phyloP scores from a whole-genome alignment of 2,329 filamentous ascomycete species.

The Penicillium brevicompactum region DNA sequence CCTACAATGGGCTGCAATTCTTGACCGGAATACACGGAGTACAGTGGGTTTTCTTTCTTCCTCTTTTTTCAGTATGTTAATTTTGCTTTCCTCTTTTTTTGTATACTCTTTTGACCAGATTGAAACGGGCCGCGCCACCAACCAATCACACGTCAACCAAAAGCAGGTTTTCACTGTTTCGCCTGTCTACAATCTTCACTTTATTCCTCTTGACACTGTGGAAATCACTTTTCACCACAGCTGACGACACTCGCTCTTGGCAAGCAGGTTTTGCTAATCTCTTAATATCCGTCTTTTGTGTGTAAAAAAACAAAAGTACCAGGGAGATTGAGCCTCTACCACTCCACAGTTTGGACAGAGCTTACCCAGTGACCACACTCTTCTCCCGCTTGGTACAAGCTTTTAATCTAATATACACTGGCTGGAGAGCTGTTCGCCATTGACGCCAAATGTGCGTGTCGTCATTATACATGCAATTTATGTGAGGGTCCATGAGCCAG shows the following conservation, averaged over 20 bases:
- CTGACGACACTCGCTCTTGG: slow-evolving; percentile 1
- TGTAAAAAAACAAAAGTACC: not conserved
- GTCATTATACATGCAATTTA: not conserved
- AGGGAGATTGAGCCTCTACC: not conserved
- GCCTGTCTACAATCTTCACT: not conserved
- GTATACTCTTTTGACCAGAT: not conserved
- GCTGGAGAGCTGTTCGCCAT: no score
- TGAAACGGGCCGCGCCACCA: slow-evolving; percentile 21
- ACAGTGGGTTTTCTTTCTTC: not conserved
- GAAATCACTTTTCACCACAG: not conserved
- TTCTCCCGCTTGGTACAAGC: no score
- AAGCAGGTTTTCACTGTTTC: slow-evolving; percentile 26
- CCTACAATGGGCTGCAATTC: no score
- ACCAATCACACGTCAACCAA: slow-evolving; percentile 21
- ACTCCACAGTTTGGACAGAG: no score
- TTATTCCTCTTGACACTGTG: not conserved
- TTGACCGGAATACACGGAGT: not conserved
- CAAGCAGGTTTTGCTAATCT: not conserved
- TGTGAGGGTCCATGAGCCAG: no score
- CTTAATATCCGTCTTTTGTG: no score
- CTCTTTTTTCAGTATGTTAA: not conserved
- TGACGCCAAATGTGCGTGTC: not conserved
- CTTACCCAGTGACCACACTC: no score
- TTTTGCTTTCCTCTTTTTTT: slow-evolving; percentile 1
- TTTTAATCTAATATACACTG: no score